Evolutionary conservation across 148 eudicot species (phyloP).

Genomic region (Persicaria tinctoria): DNA sequence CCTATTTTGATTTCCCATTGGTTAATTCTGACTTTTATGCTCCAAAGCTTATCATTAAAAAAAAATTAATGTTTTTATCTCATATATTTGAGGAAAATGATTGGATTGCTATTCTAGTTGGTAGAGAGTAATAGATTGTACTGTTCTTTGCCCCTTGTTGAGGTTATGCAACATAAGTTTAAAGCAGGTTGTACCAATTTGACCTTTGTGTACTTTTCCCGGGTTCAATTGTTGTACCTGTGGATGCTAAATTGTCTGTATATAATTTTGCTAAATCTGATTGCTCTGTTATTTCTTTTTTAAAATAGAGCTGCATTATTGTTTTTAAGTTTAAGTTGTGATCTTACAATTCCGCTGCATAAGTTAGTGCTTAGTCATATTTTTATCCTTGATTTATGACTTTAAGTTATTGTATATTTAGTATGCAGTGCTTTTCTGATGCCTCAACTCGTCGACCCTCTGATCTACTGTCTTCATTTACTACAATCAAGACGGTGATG

Average conservation of each 20-base stretch:
- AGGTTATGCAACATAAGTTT: background rate
- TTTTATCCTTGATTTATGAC: background rate
- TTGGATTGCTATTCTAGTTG: background rate
- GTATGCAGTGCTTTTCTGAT: slow-evolving; percentile 94
- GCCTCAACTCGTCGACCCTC: slow-evolving; percentile 83
- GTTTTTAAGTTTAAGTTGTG: background rate
- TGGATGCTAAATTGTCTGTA: background rate
- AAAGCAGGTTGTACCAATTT: too few species aligned
- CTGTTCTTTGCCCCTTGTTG: background rate
- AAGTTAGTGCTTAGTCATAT: background rate
- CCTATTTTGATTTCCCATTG: background rate
- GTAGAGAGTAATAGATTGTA: background rate
- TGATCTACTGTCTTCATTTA: slow-evolving; percentile 75
- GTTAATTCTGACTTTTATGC: background rate
- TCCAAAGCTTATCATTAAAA: background rate
- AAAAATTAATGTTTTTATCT: background rate
- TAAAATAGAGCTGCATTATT: background rate
- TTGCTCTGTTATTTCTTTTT: background rate
- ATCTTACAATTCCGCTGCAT: background rate
- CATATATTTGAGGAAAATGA: background rate
- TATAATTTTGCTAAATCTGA: background rate
- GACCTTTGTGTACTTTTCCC: background rate
- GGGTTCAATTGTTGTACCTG: background rate
- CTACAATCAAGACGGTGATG: slow-evolving; percentile 91
- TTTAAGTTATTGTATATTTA: slow-evolving; percentile 21